Conservation (phyloP, 225 moss, liverwort and hornwort genomes). For the Sphagnum tenellum region DNA sequence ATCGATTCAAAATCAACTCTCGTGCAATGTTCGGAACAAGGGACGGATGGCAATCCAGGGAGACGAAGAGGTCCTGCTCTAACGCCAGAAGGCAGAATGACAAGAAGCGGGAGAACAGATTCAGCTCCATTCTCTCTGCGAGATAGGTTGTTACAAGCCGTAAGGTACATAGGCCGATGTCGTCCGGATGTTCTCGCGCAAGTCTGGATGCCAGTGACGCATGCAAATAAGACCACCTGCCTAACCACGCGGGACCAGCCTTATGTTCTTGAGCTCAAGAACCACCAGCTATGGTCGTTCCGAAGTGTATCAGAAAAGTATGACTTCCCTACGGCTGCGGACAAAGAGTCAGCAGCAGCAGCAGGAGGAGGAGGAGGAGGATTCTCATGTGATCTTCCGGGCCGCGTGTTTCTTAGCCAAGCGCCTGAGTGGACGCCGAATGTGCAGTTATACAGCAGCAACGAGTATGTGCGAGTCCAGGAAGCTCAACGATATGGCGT, state of each 20-base stretch:
- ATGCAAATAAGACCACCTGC: slow-evolving; percentile 29
- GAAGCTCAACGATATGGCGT: slow-evolving; percentile 79
- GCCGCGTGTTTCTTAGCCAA: slow-evolving; percentile 65
- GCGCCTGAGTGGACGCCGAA: slow-evolving; percentile 94
- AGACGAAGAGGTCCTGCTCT: too few species aligned
- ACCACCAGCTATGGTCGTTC: slow-evolving; percentile 53
- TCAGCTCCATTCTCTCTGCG: slow-evolving; percentile 3
- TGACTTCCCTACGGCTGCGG: slow-evolving; percentile 68
- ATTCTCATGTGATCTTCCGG: slow-evolving; percentile 29
- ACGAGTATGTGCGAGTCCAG: slow-evolving; percentile 77
- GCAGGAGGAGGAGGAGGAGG: slow-evolving; percentile 15
- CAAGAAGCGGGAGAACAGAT: too few species aligned
- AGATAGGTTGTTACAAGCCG: slow-evolving; percentile 37
- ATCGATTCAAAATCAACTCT: too few species aligned
- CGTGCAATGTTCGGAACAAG: too few species aligned
- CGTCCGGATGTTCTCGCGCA: slow-evolving; percentile 58
- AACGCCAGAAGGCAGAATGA: too few species aligned
- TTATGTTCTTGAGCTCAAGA: slow-evolving; percentile 44
- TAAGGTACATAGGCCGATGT: slow-evolving; percentile 29
- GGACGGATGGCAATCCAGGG: too few species aligned
- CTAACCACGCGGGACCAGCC: slow-evolving; percentile 80
- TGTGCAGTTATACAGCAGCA: slow-evolving; percentile 77
- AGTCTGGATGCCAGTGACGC: slow-evolving; percentile 76
- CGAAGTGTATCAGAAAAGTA: slow-evolving; percentile 66
- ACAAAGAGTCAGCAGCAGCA: slow-evolving; percentile 44